Conservation (phyloP, 148 eudicot species). For the Chenopodium suecicum region DNA sequence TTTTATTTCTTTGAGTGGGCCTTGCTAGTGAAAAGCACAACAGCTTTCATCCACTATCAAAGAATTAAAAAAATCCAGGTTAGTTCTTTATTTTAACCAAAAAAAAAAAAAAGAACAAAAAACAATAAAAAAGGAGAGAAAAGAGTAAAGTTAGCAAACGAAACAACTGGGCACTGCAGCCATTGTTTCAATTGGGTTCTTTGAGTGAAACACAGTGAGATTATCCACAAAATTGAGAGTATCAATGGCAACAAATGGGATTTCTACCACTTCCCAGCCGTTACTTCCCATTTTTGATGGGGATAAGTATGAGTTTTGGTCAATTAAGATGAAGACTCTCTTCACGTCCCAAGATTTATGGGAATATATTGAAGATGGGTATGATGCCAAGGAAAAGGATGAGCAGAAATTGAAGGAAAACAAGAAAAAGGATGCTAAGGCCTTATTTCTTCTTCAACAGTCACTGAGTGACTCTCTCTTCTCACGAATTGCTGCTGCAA, state of each 20-base stretch:
- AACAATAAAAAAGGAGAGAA: too few species aligned
- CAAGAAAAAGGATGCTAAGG: not conserved
- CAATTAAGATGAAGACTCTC: not conserved
- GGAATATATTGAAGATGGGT: too few species aligned
- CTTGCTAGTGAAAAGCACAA: too few species aligned
- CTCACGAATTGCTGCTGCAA: not conserved
- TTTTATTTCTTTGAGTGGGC: too few species aligned
- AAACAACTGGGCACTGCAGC: not conserved
- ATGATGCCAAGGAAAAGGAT: too few species aligned
- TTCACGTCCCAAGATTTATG: too few species aligned
- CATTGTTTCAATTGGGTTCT: too few species aligned
- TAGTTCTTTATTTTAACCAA: too few species aligned
- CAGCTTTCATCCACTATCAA: too few species aligned
- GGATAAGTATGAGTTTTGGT: conserved; percentile 8
- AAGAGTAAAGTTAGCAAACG: not conserved
- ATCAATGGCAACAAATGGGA: not conserved
- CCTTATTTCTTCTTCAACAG: not conserved
- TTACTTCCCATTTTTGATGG: not conserved
- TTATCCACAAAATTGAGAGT: not conserved
- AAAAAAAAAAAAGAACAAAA: too few species aligned
- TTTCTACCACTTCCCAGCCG: not conserved
- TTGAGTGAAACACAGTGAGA: not conserved
- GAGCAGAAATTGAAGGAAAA: not conserved
- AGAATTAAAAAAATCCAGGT: too few species aligned
- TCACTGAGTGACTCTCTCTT: not conserved